Conservation (phyloP, 768 basidiomycete species). For the Guyanaporus albipodus region DNA sequence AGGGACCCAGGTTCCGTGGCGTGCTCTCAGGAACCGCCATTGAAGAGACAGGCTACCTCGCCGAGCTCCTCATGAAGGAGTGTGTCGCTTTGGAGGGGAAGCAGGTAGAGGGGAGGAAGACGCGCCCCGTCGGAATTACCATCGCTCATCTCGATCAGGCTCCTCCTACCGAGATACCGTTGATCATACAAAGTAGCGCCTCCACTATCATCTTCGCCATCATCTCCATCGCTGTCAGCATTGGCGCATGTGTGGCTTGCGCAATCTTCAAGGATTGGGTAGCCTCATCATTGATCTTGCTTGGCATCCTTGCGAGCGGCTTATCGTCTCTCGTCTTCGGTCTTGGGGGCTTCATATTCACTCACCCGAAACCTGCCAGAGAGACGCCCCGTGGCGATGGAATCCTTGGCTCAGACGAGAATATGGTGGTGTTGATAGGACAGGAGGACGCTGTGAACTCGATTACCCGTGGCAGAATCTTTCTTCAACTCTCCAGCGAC, state of each 20-base stretch:
- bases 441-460: no score
- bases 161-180: background rate
- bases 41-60: background rate
- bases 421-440: no score
- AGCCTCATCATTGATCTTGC: background rate
- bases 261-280: background rate
- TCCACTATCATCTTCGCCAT: background rate
- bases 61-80: background rate
- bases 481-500: background rate
- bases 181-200: no score
- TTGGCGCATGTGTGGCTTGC: background rate
- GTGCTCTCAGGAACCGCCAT: background rate
- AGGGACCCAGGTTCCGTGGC: no score
- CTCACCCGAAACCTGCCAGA: background rate
- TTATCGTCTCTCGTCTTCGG: background rate
- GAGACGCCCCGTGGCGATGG: background rate
- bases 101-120: background rate
- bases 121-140: background rate
- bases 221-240: background rate
- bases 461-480: background rate
- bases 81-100: background rate
- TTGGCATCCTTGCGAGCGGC: background rate
- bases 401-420: background rate
- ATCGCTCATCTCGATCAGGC: background rate
- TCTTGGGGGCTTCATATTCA: background rate